Evolutionary conservation across 352 stramenopile genomes (phyloP).

Genomic region (Sclerospora graminicola): DNA sequence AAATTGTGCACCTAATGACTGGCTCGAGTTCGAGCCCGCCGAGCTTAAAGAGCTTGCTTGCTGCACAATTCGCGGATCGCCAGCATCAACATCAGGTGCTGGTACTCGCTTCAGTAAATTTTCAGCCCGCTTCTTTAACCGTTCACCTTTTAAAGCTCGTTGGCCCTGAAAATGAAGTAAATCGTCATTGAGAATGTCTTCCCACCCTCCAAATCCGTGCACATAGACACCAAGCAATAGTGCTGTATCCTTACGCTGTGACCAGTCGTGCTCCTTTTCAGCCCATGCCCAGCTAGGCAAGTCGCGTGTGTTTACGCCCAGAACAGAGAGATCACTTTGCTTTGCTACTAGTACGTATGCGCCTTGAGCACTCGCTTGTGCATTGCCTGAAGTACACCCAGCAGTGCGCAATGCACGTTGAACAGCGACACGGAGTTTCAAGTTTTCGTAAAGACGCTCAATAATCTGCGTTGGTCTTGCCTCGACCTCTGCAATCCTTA

Average conservation of each 20-base stretch:
- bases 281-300: constrained; percentile 63
- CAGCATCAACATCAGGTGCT: constrained; percentile 35
- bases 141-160: constrained; percentile 70
- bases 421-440: constrained; percentile 76
- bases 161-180: constrained; percentile 72
- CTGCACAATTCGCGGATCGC: constrained; percentile 55
- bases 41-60: constrained; percentile 31
- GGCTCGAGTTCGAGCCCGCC: constrained; percentile 26
- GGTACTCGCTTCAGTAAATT: constrained; percentile 71
- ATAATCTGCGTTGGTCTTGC: constrained; percentile 63
- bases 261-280: constrained; percentile 80
- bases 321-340: constrained; percentile 46
- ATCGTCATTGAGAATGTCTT: constrained; percentile 80
- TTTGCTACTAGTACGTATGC: constrained; percentile 69
- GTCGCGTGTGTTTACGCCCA: constrained; percentile 52
- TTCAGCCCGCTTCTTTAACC: constrained; percentile 76
- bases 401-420: constrained; percentile 54
- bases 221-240: constrained; percentile 77
- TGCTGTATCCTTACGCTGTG: constrained; percentile 61
- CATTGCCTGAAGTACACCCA: constrained; percentile 29
- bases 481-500: constrained; percentile 73
- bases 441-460: constrained; percentile 77
- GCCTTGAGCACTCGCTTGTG: constrained; percentile 33
- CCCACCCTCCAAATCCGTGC: constrained; percentile 78
- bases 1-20: constrained; percentile 57